Evolutionary conservation across 495 filamentous ascomycete species (phyloP).

Genomic region (Aspergillus nidulans): DNA sequence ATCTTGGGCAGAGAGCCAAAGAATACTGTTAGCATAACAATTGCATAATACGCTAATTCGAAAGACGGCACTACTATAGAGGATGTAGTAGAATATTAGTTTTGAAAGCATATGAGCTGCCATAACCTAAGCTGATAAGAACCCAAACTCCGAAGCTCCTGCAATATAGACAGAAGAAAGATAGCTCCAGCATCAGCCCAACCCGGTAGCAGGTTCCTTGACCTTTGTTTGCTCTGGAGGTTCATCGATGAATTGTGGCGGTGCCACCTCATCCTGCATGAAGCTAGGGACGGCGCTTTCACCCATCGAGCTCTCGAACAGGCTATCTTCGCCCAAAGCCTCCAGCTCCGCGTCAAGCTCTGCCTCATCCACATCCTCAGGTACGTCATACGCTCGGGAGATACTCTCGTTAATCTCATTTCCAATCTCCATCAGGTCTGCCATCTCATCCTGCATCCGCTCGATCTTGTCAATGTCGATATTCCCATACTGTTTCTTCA

Average conservation of each 20-base stretch:
- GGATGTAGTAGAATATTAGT: not conserved
- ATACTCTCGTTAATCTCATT: slow-evolving; percentile 99
- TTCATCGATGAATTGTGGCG: slow-evolving; percentile 87
- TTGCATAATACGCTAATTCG: no score
- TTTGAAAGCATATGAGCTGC: not conserved
- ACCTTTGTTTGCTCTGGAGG: slow-evolving; percentile 66
- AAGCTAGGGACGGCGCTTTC: slow-evolving; percentile 73
- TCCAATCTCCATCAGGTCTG: slow-evolving; percentile 92
- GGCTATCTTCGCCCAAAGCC: slow-evolving; percentile 84
- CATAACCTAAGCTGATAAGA: not conserved
- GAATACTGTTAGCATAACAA: no score
- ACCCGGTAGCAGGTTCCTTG: slow-evolving; percentile 59
- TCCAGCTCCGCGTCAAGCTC: slow-evolving; percentile 97
- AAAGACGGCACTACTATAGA: no score
- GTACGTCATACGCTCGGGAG: slow-evolving; percentile 87
- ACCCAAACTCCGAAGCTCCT: slow-evolving; percentile 21
- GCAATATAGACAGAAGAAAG: slow-evolving; percentile 3
- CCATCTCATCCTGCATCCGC: slow-evolving; percentile 98
- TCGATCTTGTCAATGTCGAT: slow-evolving; percentile 97
- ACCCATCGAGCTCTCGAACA: slow-evolving; percentile 60
- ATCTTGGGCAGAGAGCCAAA: no score
- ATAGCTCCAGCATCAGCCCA: slow-evolving; percentile 24
- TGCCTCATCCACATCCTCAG: slow-evolving; percentile 96
- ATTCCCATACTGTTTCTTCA: slow-evolving; percentile 95
- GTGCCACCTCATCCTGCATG: slow-evolving; percentile 73